A percentile compares a stretch with the other conserved stretches of the same genome.
phyloP scores from a whole-genome alignment of 2,329 filamentous ascomycete species.

The Dryadomyces quercus-mongolicae region DNA sequence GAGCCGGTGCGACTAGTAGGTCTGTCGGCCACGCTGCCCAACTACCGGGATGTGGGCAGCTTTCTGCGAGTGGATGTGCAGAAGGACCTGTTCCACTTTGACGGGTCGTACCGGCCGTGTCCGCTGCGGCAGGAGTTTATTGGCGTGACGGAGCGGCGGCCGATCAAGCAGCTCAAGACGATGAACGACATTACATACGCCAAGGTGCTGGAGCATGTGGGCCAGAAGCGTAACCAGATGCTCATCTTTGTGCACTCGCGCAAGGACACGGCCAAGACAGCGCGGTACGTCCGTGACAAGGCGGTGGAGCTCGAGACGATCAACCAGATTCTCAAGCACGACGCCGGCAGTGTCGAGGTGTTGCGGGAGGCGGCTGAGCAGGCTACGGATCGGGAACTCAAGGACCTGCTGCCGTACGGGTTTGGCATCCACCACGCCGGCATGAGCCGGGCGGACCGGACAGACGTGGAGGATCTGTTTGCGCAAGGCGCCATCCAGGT shows the following conservation, averaged over 20 bases:
- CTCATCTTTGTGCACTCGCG: constrained; percentile 97
- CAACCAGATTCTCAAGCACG: constrained; percentile 83
- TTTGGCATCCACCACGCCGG: constrained; percentile 98
- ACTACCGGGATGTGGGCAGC: constrained; percentile 90
- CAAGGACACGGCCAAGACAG: constrained; percentile 97
- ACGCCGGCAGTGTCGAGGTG: constrained; percentile 83
- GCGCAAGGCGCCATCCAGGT: constrained; percentile 86
- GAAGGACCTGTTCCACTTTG: constrained; percentile 91
- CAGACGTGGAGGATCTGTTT: constrained; percentile 90
- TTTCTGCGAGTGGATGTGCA: constrained; percentile 81
- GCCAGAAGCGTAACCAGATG: constrained; percentile 90
- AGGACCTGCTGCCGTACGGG: constrained; percentile 89
- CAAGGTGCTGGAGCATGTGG: constrained; percentile 93
- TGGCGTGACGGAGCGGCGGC: constrained; percentile 92
- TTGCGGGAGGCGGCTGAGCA: constrained; percentile 72
- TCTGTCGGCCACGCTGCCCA: constrained; percentile 87
- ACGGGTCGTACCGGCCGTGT: constrained; percentile 86
- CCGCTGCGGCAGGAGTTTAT: constrained; percentile 95
- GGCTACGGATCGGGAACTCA: constrained; percentile 76
- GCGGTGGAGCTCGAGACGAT: constrained; percentile 96
- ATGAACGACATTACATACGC: constrained; percentile 99
- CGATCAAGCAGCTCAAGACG: constrained; percentile 96
- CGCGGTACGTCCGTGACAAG: constrained; percentile 91
- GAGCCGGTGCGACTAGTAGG: constrained; percentile 87
- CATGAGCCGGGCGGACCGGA: constrained; percentile 91